phyloP scores from a whole-genome alignment of 805 yeast genomes.

The Saccharomycopsis oosterbeekiorum region DNA sequence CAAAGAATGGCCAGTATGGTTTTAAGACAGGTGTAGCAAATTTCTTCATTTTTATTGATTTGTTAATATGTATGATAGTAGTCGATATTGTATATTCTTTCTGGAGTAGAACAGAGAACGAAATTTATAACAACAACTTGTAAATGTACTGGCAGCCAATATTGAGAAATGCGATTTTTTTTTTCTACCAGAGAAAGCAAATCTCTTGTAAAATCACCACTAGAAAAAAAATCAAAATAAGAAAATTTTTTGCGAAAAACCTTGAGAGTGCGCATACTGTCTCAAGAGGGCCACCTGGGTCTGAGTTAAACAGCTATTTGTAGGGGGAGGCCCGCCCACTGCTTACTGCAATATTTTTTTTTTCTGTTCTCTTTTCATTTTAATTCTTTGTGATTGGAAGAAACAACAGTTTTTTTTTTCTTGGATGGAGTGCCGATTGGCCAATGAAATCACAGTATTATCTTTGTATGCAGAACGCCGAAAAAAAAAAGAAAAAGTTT shows the following conservation, averaged over 20 bases:
- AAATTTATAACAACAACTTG: too few relatives aligned
- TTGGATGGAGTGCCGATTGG: neutral
- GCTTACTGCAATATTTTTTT: too few relatives aligned
- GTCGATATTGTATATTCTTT: neutral
- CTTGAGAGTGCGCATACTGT: neutral
- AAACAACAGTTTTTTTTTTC: neutral
- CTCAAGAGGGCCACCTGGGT: too few relatives aligned
- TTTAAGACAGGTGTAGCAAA: constrained; percentile 40
- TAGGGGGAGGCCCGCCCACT: too few relatives aligned
- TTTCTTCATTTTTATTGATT: constrained; percentile 26
- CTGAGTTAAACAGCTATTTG: too few relatives aligned
- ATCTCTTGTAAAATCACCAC: neutral
- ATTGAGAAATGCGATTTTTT: neutral
- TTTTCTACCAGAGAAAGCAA: neutral
- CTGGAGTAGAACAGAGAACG: too few relatives aligned
- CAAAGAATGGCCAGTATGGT: constrained; percentile 82
- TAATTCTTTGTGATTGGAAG: constrained; percentile 1
- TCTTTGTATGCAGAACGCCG: neutral
- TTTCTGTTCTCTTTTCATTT: neutral
- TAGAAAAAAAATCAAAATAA: neutral
- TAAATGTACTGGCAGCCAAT: too few relatives aligned
- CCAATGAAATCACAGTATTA: neutral
- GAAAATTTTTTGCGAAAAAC: neutral
- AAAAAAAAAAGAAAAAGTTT: neutral
- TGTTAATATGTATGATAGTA: neutral